phyloP scores from a whole-genome alignment of 1,139 yeast genomes.

The Yamadazyma conglobata region DNA sequence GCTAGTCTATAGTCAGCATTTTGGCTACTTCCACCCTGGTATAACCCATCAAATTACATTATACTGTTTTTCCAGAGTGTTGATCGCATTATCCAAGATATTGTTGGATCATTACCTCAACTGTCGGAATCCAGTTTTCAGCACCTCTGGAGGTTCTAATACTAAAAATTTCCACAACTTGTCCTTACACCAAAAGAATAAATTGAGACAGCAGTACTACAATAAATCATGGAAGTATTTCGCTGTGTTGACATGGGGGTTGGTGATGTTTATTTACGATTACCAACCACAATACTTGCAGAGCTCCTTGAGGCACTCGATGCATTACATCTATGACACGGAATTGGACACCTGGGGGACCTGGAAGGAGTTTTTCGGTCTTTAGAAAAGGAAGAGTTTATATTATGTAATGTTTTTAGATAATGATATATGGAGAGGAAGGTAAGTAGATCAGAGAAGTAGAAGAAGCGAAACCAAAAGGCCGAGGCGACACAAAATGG shows the following conservation, averaged over 20 bases:
- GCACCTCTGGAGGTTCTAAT: conserved; percentile 14
- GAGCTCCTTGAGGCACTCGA: conserved; percentile 62
- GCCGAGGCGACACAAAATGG: no score
- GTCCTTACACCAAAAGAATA: conserved; percentile 30
- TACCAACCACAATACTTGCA: conserved; percentile 63
- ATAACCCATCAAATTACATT: conserved; percentile 59
- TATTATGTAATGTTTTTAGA: no score
- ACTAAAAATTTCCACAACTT: conserved; percentile 24
- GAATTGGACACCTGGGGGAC: conserved; percentile 41
- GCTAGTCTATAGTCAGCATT: conserved; percentile 62
- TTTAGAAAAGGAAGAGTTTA: no score
- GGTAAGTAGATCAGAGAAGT: no score
- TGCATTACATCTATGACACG: conserved; percentile 68
- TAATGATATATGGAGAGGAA: no score
- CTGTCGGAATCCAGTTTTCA: conserved; percentile 35
- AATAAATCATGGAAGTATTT: conserved; percentile 58
- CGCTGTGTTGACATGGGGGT: conserved; percentile 73
- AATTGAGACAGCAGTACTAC: conserved; percentile 32
- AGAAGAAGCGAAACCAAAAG: no score
- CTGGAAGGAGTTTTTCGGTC: conserved; percentile 43
- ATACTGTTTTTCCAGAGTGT: conserved; percentile 58
- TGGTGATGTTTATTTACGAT: conserved; percentile 70
- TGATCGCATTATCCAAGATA: conserved; percentile 52
- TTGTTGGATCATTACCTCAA: conserved; percentile 36
- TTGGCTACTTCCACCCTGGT: conserved; percentile 42